Conservation (phyloP, 2,329 filamentous ascomycete species). For the Emergomyces pasteurianus region DNA sequence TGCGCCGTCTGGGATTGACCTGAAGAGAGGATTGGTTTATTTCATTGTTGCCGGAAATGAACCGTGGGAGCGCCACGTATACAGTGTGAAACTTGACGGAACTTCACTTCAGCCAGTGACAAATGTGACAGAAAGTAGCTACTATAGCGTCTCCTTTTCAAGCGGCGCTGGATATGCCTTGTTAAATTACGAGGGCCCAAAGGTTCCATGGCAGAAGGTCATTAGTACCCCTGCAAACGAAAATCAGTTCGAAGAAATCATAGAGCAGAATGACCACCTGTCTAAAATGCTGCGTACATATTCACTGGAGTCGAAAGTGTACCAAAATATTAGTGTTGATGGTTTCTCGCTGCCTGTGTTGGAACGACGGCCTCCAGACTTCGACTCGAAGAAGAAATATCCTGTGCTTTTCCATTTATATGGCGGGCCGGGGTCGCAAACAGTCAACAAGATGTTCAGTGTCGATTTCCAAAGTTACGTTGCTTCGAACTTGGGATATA, state of each 20-base stretch:
- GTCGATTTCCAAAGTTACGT: slow-evolving; percentile 89
- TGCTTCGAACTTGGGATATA: slow-evolving; percentile 73
- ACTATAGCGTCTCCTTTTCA: slow-evolving; percentile 77
- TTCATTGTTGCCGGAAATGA: slow-evolving; percentile 79
- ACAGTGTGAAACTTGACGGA: slow-evolving; percentile 76
- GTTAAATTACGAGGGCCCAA: slow-evolving; percentile 72
- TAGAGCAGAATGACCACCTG: slow-evolving; percentile 68
- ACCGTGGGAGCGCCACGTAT: slow-evolving; percentile 81
- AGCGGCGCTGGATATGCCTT: slow-evolving; percentile 68
- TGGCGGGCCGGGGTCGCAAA: slow-evolving; percentile 86
- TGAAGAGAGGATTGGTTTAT: slow-evolving; percentile 79
- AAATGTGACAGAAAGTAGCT: slow-evolving; percentile 59
- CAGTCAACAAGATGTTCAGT: slow-evolving; percentile 64
- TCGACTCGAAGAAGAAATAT: slow-evolving; percentile 71
- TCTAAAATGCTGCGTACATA: slow-evolving; percentile 58
- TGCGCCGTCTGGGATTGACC: slow-evolving; percentile 72
- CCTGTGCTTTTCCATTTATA: slow-evolving; percentile 94
- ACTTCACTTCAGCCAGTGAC: slow-evolving; percentile 61
- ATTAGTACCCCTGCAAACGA: slow-evolving; percentile 60
- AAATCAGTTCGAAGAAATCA: slow-evolving; percentile 51
- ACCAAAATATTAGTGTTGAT: slow-evolving; percentile 74
- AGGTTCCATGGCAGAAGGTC: slow-evolving; percentile 82
- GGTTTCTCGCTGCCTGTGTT: slow-evolving; percentile 61
- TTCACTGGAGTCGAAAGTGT: slow-evolving; percentile 71
- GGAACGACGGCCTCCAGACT: slow-evolving; percentile 82